phyloP scores from a whole-genome alignment of 345 rosid genomes.

The Citrus reticulata region DNA sequence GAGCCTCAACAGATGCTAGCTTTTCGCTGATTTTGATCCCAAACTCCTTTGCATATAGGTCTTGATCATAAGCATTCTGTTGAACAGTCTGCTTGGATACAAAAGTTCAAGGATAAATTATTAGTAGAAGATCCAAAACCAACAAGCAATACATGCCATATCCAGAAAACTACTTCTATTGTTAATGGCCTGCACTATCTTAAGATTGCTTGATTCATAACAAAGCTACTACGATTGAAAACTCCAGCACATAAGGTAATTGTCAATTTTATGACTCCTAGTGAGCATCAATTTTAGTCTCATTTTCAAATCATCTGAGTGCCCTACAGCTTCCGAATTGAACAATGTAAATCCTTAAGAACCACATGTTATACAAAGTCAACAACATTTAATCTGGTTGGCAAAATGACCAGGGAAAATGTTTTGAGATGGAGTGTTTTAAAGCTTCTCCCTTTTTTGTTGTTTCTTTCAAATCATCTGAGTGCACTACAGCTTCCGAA shows the following conservation, averaged over 20 bases:
- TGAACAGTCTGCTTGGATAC: constrained; percentile 67
- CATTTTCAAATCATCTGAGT: not conserved
- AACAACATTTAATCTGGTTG: not conserved
- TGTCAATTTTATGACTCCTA: not conserved
- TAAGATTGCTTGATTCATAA: not conserved
- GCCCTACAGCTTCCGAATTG: not conserved
- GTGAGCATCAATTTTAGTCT: not conserved
- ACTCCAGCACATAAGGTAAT: too few species aligned
- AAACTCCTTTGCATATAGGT: constrained; percentile 94
- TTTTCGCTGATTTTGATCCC: constrained; percentile 92
- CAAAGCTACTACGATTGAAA: not conserved
- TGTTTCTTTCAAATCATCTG: not conserved
- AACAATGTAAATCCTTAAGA: not conserved
- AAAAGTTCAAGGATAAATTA: constrained; percentile 12
- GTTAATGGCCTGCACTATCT: not conserved
- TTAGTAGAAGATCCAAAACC: not conserved
- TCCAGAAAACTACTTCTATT: not conserved
- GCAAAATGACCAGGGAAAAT: not conserved
- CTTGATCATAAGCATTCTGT: constrained; percentile 85
- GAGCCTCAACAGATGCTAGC: constrained; percentile 90
- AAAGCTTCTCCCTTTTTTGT: not conserved
- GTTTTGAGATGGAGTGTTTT: not conserved
- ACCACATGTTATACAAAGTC: not conserved
- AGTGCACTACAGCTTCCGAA: not conserved
- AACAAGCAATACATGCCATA: not conserved